A percentile compares a stretch with the other conserved stretches of the same genome.
phyloP scores from a whole-genome alignment of 2,329 filamentous ascomycete genomes.

The Pseudopithomyces chartarum region DNA sequence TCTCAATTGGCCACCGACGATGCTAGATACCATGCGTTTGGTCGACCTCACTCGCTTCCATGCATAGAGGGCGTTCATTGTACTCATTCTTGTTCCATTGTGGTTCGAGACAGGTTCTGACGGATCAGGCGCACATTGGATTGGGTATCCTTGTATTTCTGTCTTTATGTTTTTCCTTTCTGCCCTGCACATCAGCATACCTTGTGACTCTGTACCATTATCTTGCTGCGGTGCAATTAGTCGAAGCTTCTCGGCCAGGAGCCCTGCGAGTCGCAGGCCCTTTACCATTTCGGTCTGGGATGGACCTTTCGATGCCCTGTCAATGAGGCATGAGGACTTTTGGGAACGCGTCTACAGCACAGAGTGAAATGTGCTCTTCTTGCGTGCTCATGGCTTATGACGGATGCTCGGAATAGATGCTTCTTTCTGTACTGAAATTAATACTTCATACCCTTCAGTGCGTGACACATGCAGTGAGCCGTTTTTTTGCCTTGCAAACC shows the following conservation, averaged over 20 bases:
- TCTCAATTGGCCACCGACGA: neutral
- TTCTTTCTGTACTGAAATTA: constrained; percentile 23
- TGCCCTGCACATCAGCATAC: constrained; percentile 10
- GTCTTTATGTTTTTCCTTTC: constrained; percentile 11
- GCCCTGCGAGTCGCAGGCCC: neutral
- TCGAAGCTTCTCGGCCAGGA: neutral
- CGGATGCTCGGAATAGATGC: constrained; percentile 6
- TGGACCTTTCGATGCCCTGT: neutral
- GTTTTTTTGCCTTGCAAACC: neutral
- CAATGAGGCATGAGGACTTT: neutral
- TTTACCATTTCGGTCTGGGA: neutral
- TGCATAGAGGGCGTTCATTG: constrained; percentile 14
- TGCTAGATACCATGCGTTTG: neutral
- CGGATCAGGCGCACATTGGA: constrained; percentile 9
- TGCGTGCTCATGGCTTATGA: neutral
- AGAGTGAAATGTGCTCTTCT: neutral
- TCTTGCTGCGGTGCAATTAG: constrained; percentile 4
- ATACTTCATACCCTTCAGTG: constrained; percentile 16
- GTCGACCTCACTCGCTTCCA: constrained; percentile 12
- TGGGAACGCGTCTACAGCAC: neutral
- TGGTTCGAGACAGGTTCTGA: constrained; percentile 4
- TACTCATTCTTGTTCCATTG: constrained; percentile 7
- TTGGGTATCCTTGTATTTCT: constrained; percentile 20
- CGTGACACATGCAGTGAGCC: neutral
- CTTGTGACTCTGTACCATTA: constrained; percentile 15